A percentile compares a stretch with the other conserved stretches of the same genome.
These are phyloP conservation scores for Trichoderma reesei DNA, from an alignment of 495 filamentous ascomycete genomes.

Conservation along the genomic window DNA sequence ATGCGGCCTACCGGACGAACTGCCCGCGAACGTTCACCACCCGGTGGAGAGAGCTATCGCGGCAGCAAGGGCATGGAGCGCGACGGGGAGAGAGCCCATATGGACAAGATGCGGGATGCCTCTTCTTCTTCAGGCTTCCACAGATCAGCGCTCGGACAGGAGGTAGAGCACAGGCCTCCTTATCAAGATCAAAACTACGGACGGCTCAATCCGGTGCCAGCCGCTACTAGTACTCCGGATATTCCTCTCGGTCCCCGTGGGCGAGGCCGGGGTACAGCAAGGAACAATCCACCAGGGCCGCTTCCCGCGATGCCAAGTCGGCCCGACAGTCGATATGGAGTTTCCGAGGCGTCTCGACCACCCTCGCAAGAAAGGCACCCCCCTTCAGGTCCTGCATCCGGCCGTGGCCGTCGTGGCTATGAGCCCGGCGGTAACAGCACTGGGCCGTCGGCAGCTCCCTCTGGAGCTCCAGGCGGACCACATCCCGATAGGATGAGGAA, in stretches of 20 bases:
- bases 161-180: constrained; percentile 48
- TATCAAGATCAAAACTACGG: constrained; percentile 54
- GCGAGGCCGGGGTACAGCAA: constrained; percentile 32
- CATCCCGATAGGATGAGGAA: constrained; percentile 38
- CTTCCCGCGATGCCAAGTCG: constrained; percentile 25
- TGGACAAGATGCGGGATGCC: constrained; percentile 26
- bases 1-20: constrained; percentile 28
- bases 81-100: constrained; percentile 25
- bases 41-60: constrained; percentile 17
- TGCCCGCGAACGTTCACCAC: constrained; percentile 21
- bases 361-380: constrained; percentile 37
- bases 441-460: constrained; percentile 23
- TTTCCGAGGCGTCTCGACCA: constrained; percentile 27
- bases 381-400: constrained; percentile 40
- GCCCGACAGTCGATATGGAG: constrained; percentile 27
- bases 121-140: constrained; percentile 23
- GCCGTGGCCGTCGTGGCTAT: constrained; percentile 29
- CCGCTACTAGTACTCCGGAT: constrained; percentile 32
- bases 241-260: constrained; percentile 62
- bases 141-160: constrained; percentile 21
- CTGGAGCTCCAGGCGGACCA: constrained; percentile 22
- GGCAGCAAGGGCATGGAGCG: constrained; percentile 22
- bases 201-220: constrained; percentile 42
- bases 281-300: constrained; percentile 13
- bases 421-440: constrained; percentile 15